phyloP scores from a whole-genome alignment of 495 filamentous ascomycete genomes.

The Talaromyces adpressus region DNA sequence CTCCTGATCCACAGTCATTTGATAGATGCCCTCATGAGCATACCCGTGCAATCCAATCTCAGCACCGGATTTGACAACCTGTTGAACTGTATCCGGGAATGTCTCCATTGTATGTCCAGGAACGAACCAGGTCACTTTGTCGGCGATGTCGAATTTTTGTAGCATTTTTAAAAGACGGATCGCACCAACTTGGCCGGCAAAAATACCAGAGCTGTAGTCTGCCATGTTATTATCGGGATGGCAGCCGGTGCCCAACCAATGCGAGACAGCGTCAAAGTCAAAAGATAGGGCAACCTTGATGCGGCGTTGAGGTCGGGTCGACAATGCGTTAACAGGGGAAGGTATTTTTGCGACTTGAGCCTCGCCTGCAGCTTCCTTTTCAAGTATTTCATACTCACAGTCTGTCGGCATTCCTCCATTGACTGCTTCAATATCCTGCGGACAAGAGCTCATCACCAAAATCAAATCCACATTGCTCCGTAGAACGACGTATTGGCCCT shows the following conservation, averaged over 20 bases:
- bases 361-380: not conserved
- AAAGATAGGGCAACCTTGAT: slow-evolving; percentile 36
- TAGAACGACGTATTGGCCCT: slow-evolving; percentile 29
- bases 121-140: slow-evolving; percentile 33
- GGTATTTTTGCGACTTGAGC: no score
- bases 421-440: slow-evolving; percentile 34
- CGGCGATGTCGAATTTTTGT: slow-evolving; percentile 25
- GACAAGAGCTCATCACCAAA: slow-evolving; percentile 37
- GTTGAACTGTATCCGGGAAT: slow-evolving; percentile 28
- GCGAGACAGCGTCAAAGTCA: slow-evolving; percentile 44
- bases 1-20: slow-evolving; percentile 24
- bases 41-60: slow-evolving; percentile 38
- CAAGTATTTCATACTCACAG: slow-evolving; percentile 6
- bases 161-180: slow-evolving; percentile 31
- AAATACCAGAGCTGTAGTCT: slow-evolving; percentile 19
- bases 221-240: slow-evolving; percentile 14
- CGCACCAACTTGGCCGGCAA: slow-evolving; percentile 32
- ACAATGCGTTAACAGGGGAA: not conserved
- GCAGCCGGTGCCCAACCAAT: slow-evolving; percentile 34
- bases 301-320: slow-evolving; percentile 4
- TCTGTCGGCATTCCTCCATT: slow-evolving; percentile 32
- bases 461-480: slow-evolving; percentile 29
- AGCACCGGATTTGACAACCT: slow-evolving; percentile 31
- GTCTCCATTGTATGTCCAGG: slow-evolving; percentile 30
- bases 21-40: slow-evolving; percentile 26